Base-by-base conservation (phyloP, 2,329 filamentous ascomycete species). In the Rugonectria rugulosa region DNA sequence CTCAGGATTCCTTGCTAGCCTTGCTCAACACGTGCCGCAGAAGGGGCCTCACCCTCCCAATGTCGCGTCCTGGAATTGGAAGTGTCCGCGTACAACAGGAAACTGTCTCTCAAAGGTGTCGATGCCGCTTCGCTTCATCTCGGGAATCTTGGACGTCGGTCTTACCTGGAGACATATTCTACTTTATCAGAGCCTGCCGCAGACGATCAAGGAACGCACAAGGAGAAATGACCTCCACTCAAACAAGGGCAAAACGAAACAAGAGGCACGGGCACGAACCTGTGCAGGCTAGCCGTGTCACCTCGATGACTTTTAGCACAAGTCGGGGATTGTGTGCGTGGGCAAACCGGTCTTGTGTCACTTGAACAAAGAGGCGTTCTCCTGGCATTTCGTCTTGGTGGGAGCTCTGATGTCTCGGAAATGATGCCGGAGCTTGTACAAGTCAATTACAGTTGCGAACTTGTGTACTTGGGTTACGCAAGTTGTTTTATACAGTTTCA, bases 11-110 rank as follows among this genome's bases (percentile, higher is more conserved):
- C 58, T 53, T 49, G 47, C 45, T 48, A 24, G 32, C 23, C 41
- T 19, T 20, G 29, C 15, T 45, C n/a, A 14, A 66, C 63, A 66
- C 61, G 61, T 65, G 63, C 63, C 51, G 21, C 44, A 51, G 23
- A 58, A 62, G 32, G 54, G 62, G 56, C 62, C 52, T 59, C 52
- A 53, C 60, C 56, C 51, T 62, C 36, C 15, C 38, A 23, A 23
- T 26, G 23, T 36, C 24, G 36, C 17, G 8, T 21, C 27, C 23
- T 23, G 9, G 31, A 34, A n/a, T n/a, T n/a, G 34, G n/a, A 19
- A 6, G 4, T 37, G 34, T 6, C n/a, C 36, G n/a, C 46, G 12
- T 49, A 26, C 19, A 26, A 49, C 45, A 26, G 37, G 36, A 42
- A 42, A 49, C 29, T 19, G 27, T 41, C 21, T n/a, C 17, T 40